These are phyloP conservation scores for Vigna radiata DNA, from an alignment of 306 rosid species.

Conservation along the genomic window DNA sequence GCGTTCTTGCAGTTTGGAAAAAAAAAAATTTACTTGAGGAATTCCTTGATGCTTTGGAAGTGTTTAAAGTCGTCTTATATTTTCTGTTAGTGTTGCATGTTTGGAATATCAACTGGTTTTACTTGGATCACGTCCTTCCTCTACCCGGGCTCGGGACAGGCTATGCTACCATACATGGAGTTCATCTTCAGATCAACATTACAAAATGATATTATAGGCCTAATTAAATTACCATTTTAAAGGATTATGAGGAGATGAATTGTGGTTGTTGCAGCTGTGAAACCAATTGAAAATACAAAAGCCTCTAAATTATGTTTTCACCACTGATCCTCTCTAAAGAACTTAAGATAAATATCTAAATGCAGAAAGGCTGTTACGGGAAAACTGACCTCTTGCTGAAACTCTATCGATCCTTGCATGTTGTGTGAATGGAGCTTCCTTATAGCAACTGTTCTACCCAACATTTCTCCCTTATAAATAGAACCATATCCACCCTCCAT, in stretches of 20 bases:
- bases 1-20: neutral
- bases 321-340: neutral
- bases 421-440: conserved; percentile 68
- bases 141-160: neutral
- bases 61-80: neutral
- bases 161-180: neutral
- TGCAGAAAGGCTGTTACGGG: conserved; percentile 22
- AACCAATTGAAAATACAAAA: neutral
- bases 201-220: neutral
- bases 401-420: conserved; percentile 70
- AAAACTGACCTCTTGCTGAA: conserved; percentile 73
- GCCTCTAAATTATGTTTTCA: conserved; percentile 6
- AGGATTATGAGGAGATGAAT: conserved; percentile 8
- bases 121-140: neutral
- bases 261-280: conserved; percentile 11
- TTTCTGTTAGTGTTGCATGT: conserved; percentile 7
- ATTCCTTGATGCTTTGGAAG: neutral
- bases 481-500: conserved; percentile 74
- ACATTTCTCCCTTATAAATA: conserved; percentile 87
- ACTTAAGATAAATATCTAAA: conserved; percentile 23
- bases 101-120: neutral
- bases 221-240: conserved; percentile 12
- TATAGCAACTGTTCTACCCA: conserved; percentile 79
- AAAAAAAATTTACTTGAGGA: neutral
- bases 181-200: neutral